Evolutionary conservation across 2,329 filamentous ascomycete genomes (phyloP).

Genomic region (Diatrype stigma): DNA sequence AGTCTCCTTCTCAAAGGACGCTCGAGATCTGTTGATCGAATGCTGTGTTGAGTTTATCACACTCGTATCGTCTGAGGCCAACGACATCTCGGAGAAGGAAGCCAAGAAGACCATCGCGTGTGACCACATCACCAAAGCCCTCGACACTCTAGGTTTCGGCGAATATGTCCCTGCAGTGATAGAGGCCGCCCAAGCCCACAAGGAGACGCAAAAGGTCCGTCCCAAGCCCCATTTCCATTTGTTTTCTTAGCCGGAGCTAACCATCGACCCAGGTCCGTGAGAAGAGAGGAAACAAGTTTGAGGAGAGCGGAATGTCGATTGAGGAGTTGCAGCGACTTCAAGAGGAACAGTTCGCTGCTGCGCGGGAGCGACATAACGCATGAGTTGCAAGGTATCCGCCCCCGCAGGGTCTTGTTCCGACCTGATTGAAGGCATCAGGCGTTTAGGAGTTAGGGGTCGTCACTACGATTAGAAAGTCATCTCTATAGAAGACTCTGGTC

Average conservation of each 20-base stretch:
- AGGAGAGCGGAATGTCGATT: constrained; percentile 85
- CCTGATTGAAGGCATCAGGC: too few species aligned
- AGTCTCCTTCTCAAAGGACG: constrained; percentile 89
- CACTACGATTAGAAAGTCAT: too few species aligned
- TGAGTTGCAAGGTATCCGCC: neutral
- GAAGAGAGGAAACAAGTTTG: constrained; percentile 96
- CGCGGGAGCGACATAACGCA: constrained; percentile 24
- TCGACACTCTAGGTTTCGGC: constrained; percentile 86
- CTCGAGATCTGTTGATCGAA: constrained; percentile 91
- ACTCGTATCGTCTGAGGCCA: constrained; percentile 95
- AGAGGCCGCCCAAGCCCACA: constrained; percentile 56
- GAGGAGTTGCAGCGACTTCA: constrained; percentile 87
- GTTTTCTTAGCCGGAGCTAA: constrained; percentile 1
- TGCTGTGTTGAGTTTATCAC: constrained; percentile 99
- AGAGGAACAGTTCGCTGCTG: constrained; percentile 75
- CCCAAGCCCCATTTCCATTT: neutral
- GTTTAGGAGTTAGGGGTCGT: too few species aligned
- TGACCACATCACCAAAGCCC: constrained; percentile 93
- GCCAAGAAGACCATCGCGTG: constrained; percentile 99
- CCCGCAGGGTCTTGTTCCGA: too few species aligned
- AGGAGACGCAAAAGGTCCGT: constrained; percentile 80
- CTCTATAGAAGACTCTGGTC: too few species aligned
- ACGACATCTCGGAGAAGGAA: constrained; percentile 98
- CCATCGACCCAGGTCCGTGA: constrained; percentile 68
- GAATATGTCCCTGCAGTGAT: constrained; percentile 85